phyloP scores from a whole-genome alignment of 441 rosid genomes.

The Pelargonium cotyledonis region DNA sequence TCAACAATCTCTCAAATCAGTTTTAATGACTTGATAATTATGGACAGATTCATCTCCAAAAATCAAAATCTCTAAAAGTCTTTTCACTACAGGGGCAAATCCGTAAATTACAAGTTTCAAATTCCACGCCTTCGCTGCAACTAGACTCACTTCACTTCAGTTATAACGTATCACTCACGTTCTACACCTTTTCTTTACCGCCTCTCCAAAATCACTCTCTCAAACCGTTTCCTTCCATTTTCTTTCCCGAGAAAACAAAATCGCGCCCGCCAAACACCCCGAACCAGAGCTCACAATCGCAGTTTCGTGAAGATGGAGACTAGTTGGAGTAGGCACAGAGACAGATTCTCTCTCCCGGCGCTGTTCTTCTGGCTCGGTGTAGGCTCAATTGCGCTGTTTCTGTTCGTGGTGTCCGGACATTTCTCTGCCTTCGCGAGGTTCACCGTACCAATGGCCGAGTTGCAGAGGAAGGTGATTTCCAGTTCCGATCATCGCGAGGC shows the following conservation, averaged over 20 bases:
- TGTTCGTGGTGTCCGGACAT: conserved; percentile 7
- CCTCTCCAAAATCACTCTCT: conserved; percentile 9
- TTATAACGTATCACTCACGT: neutral
- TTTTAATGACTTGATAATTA: too few relatives aligned
- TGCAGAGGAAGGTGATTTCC: conserved; percentile 23
- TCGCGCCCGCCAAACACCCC: conserved; percentile 22
- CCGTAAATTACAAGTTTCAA: neutral
- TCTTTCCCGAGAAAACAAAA: conserved; percentile 18
- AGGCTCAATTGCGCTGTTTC: neutral
- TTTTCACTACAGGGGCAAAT: neutral
- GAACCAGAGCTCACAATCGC: too few relatives aligned
- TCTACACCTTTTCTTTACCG: neutral
- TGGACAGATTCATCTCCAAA: too few relatives aligned
- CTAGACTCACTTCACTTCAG: neutral
- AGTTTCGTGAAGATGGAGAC: conserved; percentile 13
- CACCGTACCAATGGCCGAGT: conserved; percentile 18
- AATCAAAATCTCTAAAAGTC: too few relatives aligned
- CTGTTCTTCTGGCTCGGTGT: conserved; percentile 5
- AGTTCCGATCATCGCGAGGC: conserved; percentile 24
- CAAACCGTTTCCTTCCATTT: conserved; percentile 11
- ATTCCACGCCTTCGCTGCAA: neutral
- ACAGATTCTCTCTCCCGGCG: neutral
- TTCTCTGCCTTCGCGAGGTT: conserved; percentile 13
- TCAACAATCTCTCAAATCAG: too few relatives aligned
- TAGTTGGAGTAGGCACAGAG: neutral